Base-by-base conservation (phyloP, 1,139 yeast species). In the Chernovozyma sophiae-reginae region DNA sequence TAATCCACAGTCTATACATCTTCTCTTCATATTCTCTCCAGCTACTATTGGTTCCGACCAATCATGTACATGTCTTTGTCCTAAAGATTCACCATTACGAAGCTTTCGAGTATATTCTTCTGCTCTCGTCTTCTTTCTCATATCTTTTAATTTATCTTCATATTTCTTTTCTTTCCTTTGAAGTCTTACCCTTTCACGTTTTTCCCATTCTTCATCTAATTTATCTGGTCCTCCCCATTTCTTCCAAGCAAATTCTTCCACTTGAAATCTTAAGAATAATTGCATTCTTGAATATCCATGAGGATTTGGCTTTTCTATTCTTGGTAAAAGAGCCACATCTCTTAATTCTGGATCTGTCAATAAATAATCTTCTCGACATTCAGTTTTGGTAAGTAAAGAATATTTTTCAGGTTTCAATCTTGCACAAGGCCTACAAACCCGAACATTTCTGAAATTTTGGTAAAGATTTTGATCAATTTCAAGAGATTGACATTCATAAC, bases 181-280 rank as follows among this genome's bases (percentile, higher is more conserved):
- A 19, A 86, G 68, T 46, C 86, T 78, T 52, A 77, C 73, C 34
- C 73, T 78, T 56, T 86, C 96, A 28, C 98, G 65, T 36, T 84
- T 62, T 48, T 86, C 86, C 86, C 95, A 94, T 57, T 94, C 98
- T n/a, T 74, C 72, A 56, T 94, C 99, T 29, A 94, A 62, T 0
- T 84, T 87, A 35, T 89, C 96, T 4, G 84, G 74, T 0, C 95
- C 83, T 2, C 95, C 96, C 99, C 99, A 94, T 60, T 92, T 92
- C 55, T 84, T 81, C 65, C 81, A 86, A 0, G 98, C 96, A 62
- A 74, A 86, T 50, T 82, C 87, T 56, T 94, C 98, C 13, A 92
- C 90, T 52, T 94, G 97, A 50, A 79, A 85, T 41, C 98, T 67
- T 34, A 92, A 61, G 58, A 81, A 94, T 38, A 94, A 67, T 70